Percentiles rank a stretch among this genome's conserved stretches.
phyloP scores from a whole-genome alignment of 2,329 filamentous ascomycete genomes.

The Diaporthe destruens region DNA sequence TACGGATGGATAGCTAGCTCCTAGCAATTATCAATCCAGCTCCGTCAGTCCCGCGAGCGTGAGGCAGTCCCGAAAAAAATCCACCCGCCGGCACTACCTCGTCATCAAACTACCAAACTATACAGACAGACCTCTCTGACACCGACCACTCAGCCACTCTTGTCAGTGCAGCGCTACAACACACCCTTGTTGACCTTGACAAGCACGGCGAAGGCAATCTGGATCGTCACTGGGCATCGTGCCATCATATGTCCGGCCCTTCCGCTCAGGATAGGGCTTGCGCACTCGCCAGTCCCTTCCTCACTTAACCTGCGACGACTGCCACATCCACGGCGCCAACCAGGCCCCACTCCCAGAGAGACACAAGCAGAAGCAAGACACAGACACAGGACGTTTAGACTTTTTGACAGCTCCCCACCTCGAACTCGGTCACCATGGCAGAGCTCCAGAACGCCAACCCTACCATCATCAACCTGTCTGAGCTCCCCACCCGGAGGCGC shows the following conservation, averaged over 20 bases:
- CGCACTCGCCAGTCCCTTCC: constrained; percentile 29
- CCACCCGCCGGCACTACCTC: not conserved
- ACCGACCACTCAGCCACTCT: not conserved
- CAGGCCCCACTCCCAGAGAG: constrained; percentile 23
- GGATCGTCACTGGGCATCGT: constrained; percentile 7
- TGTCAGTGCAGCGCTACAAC: not conserved
- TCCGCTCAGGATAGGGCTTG: constrained; percentile 27
- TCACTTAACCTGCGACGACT: constrained; percentile 38
- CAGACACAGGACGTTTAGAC: not conserved
- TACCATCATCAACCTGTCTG: constrained; percentile 87
- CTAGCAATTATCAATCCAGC: not conserved
- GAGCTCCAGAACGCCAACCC: constrained; percentile 86
- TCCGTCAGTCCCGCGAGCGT: constrained; percentile 1
- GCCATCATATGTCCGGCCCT: constrained; percentile 19
- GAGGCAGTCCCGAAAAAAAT: constrained; percentile 2
- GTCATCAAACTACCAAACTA: not conserved
- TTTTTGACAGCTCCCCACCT: not conserved
- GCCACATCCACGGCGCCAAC: constrained; percentile 29
- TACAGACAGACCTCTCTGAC: not conserved
- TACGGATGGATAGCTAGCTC: not conserved
- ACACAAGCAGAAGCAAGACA: not conserved
- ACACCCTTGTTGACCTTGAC: constrained; percentile 3
- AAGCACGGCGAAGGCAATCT: not conserved
- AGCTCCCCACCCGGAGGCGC: constrained; percentile 84
- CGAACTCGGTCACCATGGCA: constrained; percentile 52